Conservation (phyloP, 192 early-diverging fungal species). For the Podila clonocystis region DNA sequence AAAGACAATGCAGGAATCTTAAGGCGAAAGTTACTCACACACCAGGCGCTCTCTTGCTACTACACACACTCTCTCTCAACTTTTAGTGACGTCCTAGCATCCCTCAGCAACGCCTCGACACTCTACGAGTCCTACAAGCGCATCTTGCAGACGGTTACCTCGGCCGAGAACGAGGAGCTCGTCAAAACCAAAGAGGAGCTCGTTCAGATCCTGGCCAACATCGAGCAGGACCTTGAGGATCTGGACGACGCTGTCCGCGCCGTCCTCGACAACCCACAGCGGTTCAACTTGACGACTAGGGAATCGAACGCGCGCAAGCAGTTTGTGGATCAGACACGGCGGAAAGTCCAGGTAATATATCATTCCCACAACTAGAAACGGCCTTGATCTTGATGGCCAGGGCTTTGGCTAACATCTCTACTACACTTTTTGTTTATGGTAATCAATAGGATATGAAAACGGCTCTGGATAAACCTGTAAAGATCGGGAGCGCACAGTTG, state of each 20-base stretch:
- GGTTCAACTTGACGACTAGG: conserved; percentile 51
- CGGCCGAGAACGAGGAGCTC: conserved; percentile 63
- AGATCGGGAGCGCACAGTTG: conserved; percentile 37
- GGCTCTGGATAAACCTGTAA: conserved; percentile 39
- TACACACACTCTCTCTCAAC: neutral
- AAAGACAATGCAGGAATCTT: too few relatives aligned
- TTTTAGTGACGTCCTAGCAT: conserved; percentile 57
- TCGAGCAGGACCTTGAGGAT: conserved; percentile 63
- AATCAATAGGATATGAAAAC: conserved; percentile 36
- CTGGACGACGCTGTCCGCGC: conserved; percentile 62
- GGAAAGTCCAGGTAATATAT: conserved; percentile 33
- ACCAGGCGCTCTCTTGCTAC: neutral
- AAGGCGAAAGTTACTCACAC: too few relatives aligned
- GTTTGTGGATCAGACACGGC: conserved; percentile 45
- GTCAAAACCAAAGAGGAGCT: conserved; percentile 65
- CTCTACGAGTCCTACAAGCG: conserved; percentile 63
- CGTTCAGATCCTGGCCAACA: conserved; percentile 36
- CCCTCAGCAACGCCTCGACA: conserved; percentile 51
- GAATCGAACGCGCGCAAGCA: conserved; percentile 53
- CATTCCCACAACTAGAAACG: neutral
- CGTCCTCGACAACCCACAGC: conserved; percentile 50
- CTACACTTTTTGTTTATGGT: too few relatives aligned
- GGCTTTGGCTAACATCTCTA: too few relatives aligned
- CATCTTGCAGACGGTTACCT: conserved; percentile 64
- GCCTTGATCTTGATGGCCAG: too few relatives aligned